Percentiles rank a stretch among this genome's conserved stretches.
These are phyloP conservation scores for Zygosaccharomyces bisporus DNA, from an alignment of 805 yeast species.

Conservation along the genomic window DNA sequence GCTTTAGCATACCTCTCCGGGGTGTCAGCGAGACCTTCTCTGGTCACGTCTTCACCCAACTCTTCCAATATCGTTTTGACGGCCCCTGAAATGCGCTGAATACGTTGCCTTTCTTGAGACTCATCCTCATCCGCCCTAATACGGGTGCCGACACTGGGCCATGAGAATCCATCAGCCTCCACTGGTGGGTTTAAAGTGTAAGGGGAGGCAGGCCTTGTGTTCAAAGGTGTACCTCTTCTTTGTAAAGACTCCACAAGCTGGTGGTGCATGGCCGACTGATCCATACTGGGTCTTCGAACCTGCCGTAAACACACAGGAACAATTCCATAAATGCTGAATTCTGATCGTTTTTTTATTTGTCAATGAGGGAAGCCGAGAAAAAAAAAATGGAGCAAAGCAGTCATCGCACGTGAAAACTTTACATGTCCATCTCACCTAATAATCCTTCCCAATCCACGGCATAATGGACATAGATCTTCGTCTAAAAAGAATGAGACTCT, in stretches of 20 bases:
- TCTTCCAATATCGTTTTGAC: slow-evolving; percentile 70
- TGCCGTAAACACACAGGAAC: neutral
- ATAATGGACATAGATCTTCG: slow-evolving; percentile 57
- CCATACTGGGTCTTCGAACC: neutral
- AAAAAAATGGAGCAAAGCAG: slow-evolving; percentile 1
- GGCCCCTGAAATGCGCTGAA: slow-evolving; percentile 76
- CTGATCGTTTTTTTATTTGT: neutral
- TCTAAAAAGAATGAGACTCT: slow-evolving; percentile 52
- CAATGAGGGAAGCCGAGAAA: neutral
- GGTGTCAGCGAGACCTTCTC: slow-evolving; percentile 90
- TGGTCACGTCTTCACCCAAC: slow-evolving; percentile 81
- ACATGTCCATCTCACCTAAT: slow-evolving; percentile 7
- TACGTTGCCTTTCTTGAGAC: slow-evolving; percentile 64
- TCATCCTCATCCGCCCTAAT: slow-evolving; percentile 63
- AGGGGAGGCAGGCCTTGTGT: slow-evolving; percentile 77
- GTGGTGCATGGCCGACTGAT: slow-evolving; percentile 7
- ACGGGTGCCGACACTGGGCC: slow-evolving; percentile 90
- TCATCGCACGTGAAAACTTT: slow-evolving; percentile 14
- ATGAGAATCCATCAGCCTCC: slow-evolving; percentile 85
- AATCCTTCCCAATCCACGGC: slow-evolving; percentile 65
- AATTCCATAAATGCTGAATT: neutral
- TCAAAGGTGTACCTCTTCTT: slow-evolving; percentile 52
- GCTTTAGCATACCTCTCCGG: slow-evolving; percentile 97
- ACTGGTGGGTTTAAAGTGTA: slow-evolving; percentile 81
- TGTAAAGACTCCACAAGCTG: slow-evolving; percentile 14